phyloP scores from a whole-genome alignment of 1,284 basidiomycete species.

The Ceratobasidium sp. region DNA sequence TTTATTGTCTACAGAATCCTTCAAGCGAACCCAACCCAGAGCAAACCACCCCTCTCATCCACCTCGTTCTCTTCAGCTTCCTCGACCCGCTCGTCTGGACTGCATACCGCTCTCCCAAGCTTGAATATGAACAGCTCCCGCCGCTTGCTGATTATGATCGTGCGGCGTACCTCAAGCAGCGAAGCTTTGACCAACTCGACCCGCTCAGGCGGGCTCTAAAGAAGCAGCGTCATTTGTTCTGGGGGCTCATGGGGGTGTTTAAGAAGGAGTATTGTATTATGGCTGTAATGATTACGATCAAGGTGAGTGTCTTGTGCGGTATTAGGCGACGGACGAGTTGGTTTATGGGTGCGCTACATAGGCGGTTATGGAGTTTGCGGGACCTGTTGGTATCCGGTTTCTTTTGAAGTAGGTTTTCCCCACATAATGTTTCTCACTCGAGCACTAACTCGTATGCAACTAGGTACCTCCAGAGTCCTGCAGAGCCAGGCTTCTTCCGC shows the following conservation, averaged over 20 bases:
- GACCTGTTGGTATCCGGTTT: constrained; percentile 31
- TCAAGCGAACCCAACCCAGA: constrained; percentile 67
- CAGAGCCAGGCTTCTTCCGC: constrained; percentile 58
- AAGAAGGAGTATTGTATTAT: constrained; percentile 30
- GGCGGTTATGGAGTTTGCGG: constrained; percentile 39
- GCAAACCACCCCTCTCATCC: constrained; percentile 72
- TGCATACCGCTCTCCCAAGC: constrained; percentile 61
- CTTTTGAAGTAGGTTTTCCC: constrained; percentile 12
- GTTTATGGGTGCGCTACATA: neutral
- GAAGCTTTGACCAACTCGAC: constrained; percentile 56
- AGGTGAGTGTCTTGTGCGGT: neutral
- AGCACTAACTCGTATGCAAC: constrained; percentile 54
- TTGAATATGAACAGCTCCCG: constrained; percentile 64
- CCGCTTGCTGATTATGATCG: constrained; percentile 71
- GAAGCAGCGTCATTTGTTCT: constrained; percentile 37
- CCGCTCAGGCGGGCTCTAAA: constrained; percentile 54
- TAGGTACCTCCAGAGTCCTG: constrained; percentile 64
- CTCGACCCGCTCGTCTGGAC: constrained; percentile 66
- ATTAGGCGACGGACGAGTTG: neutral
- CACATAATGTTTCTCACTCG: constrained; percentile 50
- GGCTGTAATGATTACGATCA: constrained; percentile 11
- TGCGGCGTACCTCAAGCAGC: constrained; percentile 59
- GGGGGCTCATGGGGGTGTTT: constrained; percentile 40
- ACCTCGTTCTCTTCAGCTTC: constrained; percentile 69
- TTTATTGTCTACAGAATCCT: constrained; percentile 50